Percentiles rank a stretch among this genome's conserved stretches.
These are phyloP conservation scores for Asterochloris sp. DNA, from an alignment of 139 green algal genomes.

Conservation along the genomic window DNA sequence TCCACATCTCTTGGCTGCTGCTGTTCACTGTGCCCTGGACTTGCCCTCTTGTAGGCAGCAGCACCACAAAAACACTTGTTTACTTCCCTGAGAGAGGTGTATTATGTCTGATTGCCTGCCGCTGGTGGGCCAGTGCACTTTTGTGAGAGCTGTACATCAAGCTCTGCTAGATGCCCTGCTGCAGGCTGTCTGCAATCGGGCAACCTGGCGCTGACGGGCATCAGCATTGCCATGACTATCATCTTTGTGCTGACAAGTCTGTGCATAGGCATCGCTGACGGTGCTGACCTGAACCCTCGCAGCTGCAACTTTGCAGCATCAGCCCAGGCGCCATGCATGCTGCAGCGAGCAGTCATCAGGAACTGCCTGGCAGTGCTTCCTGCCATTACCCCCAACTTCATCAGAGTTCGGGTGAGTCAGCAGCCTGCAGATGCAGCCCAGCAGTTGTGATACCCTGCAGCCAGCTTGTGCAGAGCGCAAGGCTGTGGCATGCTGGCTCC, in stretches of 20 bases:
- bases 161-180: not conserved
- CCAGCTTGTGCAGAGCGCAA: too few species aligned
- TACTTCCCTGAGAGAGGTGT: conserved; percentile 8
- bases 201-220: not conserved
- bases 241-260: not conserved
- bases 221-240: conserved; percentile 10
- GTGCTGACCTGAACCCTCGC: conserved; percentile 13
- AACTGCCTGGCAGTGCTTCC: not conserved
- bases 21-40: conserved; percentile 19
- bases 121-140: too few species aligned
- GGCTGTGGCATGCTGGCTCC: too few species aligned
- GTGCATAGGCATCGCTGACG: conserved; percentile 3
- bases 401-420: not conserved
- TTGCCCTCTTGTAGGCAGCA: not conserved
- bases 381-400: conserved; percentile 7
- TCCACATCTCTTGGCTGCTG: conserved; percentile 5
- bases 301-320: conserved; percentile 4
- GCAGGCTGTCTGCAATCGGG: conserved; percentile 6
- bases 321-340: not conserved
- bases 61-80: not conserved
- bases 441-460: too few species aligned
- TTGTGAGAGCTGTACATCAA: too few species aligned
- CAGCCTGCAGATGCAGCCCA: too few species aligned
- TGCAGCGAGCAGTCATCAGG: conserved; percentile 9
- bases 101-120: too few species aligned